Evolutionary conservation across 768 basidiomycete species (phyloP), one percentile per base, ranked within the genome.

Genomic region (Lactifluus pinguis): DNA sequence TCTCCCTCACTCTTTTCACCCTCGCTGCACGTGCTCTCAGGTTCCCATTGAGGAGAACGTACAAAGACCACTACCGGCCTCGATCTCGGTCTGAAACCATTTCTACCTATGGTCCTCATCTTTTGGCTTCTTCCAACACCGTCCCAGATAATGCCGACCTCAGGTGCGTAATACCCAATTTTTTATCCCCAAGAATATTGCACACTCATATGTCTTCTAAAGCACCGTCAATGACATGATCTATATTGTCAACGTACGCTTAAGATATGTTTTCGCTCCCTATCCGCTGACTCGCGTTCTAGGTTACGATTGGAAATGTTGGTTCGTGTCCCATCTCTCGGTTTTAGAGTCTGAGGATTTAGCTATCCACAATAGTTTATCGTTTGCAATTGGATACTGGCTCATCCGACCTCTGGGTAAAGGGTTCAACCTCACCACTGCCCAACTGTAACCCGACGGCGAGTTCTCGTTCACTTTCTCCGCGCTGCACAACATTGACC

Each of bases 311-410:
- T 51, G 90, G 81, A 61, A 82, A 79, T 55, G 73, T 69, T 59
- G 74, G 88, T 90, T 52, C 64, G 81, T 73, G 21, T 38, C 36
- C 34, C 45, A 55, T 52, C 30, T 38, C 55, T 54, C 25, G 25
- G 34, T 47, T 47, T 47, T 13, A 25, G 38, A 47, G 36, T 15
- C 39, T 13, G 10, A 50, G 21, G 45, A 41, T 62, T 53, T 65
- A 53, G 44, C 6, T 34, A 29, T 15, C 30, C 49, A 1, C 25
- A 25, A 25, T 63, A 92, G 89, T 77, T 15, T 89, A 86, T 71
- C 73, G 79, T 52, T 81, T 91, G 14, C 91, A 93, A 70, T 75
- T 93, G 51, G 91, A 93, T 72, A 91, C 89, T 1, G 91, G 91
- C 62, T 92, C 89, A 10, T 87, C 82, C 64, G 91, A 93, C 72